These are phyloP conservation scores for Jamesozyma lodderae DNA, from an alignment of 805 yeast species.

Conservation along the genomic window DNA sequence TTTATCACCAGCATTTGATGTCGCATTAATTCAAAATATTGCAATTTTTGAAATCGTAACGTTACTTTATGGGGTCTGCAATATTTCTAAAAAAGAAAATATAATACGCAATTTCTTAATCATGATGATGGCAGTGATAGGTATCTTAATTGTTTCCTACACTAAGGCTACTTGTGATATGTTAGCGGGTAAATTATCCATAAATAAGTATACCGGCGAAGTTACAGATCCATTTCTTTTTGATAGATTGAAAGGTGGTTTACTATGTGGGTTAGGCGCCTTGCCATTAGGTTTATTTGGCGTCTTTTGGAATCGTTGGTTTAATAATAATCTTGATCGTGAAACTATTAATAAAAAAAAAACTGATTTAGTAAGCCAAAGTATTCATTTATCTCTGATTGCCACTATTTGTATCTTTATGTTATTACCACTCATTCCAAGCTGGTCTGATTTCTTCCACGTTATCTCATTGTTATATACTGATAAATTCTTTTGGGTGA, in stretches of 20 bases:
- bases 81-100: slow-evolving; percentile 19
- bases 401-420: slow-evolving; percentile 18
- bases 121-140: slow-evolving; percentile 23
- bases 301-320: slow-evolving; percentile 26
- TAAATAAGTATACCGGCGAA: slow-evolving; percentile 28
- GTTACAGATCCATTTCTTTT: slow-evolving; percentile 29
- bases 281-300: slow-evolving; percentile 27
- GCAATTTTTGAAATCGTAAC: slow-evolving; percentile 29
- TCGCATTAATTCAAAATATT: slow-evolving; percentile 26
- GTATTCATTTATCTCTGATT: slow-evolving; percentile 15
- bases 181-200: slow-evolving; percentile 27
- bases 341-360: slow-evolving; percentile 1
- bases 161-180: slow-evolving; percentile 29
- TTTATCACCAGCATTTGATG: slow-evolving; percentile 27
- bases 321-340: neutral
- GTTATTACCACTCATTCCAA: slow-evolving; percentile 19
- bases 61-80: slow-evolving; percentile 26
- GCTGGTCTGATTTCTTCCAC: slow-evolving; percentile 1
- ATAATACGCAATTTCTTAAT: slow-evolving; percentile 22
- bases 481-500: slow-evolving; percentile 10
- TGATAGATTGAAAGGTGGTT: slow-evolving; percentile 28
- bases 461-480: slow-evolving; percentile 9
- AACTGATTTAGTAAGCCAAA: slow-evolving; percentile 6
- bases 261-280: slow-evolving; percentile 28
- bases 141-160: slow-evolving; percentile 26